These are phyloP conservation scores for Alternaria arbusti DNA, from an alignment of 2,329 filamentous ascomycete species.

Conservation along the genomic window DNA sequence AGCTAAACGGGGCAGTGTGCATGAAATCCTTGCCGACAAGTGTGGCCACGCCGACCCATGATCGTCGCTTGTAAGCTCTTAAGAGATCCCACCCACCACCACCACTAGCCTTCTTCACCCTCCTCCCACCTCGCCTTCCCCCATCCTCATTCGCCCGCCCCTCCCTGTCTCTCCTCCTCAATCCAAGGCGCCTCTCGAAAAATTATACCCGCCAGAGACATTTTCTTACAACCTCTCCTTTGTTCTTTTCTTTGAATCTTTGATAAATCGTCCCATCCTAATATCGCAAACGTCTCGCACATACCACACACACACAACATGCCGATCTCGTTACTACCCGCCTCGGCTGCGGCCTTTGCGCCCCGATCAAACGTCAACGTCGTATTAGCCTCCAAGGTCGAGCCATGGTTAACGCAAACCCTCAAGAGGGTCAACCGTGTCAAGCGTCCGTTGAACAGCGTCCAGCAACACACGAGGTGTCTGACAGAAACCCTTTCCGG, in stretches of 20 bases:
- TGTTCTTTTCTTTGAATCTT: slow-evolving; percentile 40
- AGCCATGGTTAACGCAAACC: slow-evolving; percentile 95
- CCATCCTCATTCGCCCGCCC: slow-evolving; percentile 50
- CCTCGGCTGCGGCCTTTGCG: slow-evolving; percentile 94
- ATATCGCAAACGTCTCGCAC: slow-evolving; percentile 41
- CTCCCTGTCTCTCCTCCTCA: slow-evolving; percentile 46
- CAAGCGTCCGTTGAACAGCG: slow-evolving; percentile 96
- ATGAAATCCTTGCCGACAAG: slow-evolving; percentile 43
- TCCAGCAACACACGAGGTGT: slow-evolving; percentile 93
- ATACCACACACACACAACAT: slow-evolving; percentile 58
- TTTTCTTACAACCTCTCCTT: slow-evolving; percentile 41
- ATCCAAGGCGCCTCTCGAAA: slow-evolving; percentile 45
- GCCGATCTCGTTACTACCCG: slow-evolving; percentile 91
- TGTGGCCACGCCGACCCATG: slow-evolving; percentile 47
- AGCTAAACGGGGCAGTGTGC: slow-evolving; percentile 49
- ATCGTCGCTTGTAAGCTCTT: slow-evolving; percentile 46
- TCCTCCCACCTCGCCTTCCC: slow-evolving; percentile 52
- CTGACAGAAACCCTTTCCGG: slow-evolving; percentile 93
- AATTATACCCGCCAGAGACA: slow-evolving; percentile 47
- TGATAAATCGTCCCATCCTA: slow-evolving; percentile 46
- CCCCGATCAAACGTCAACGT: slow-evolving; percentile 93
- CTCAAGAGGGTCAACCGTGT: slow-evolving; percentile 96
- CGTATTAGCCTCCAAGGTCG: slow-evolving; percentile 87
- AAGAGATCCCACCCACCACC: slow-evolving; percentile 47
- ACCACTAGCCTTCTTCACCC: slow-evolving; percentile 48